phyloP scores from a whole-genome alignment of 192 early-diverging fungal species.

The Martensiomyces pterosporus region DNA sequence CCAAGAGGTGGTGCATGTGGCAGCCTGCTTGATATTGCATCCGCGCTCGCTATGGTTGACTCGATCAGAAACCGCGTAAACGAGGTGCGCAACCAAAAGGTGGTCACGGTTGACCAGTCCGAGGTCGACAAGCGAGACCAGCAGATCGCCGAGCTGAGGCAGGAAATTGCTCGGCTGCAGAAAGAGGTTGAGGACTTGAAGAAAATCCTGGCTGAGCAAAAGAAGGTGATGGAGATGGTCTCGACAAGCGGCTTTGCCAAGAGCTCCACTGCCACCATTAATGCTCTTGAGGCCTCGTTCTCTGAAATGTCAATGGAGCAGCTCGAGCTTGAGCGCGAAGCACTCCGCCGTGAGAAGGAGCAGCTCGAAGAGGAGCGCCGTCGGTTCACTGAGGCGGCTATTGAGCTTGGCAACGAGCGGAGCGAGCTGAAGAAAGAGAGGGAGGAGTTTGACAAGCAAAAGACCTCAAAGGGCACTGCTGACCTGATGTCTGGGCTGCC shows the following conservation, averaged over 20 bases:
- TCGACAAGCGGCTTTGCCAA: constrained; percentile 7
- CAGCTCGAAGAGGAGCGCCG: constrained; percentile 61
- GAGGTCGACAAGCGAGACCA: constrained; percentile 51
- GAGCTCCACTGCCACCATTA: constrained; percentile 9
- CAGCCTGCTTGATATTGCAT: constrained; percentile 10
- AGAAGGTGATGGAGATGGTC: constrained; percentile 26
- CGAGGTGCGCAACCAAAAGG: constrained; percentile 15
- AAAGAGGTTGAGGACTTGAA: constrained; percentile 22
- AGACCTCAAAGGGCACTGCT: constrained; percentile 5
- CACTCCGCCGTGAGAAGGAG: constrained; percentile 45
- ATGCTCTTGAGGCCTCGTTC: constrained; percentile 35
- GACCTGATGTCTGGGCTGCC: constrained; percentile 34
- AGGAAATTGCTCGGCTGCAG: constrained; percentile 19
- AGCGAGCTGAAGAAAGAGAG: constrained; percentile 40
- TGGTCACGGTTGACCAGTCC: constrained; percentile 3
- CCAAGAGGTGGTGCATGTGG: background rate
- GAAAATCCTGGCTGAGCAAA: constrained; percentile 32
- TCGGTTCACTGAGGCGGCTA: constrained; percentile 66
- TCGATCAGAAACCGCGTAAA: constrained; percentile 13
- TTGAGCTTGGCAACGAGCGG: constrained; percentile 67
- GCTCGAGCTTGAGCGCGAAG: constrained; percentile 45
- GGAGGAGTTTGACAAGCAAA: constrained; percentile 19
- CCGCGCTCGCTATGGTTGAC: constrained; percentile 40
- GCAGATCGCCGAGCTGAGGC: constrained; percentile 48
- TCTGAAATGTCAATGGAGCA: constrained; percentile 48